Conservation (phyloP, 2,329 filamentous ascomycete species). For the Diaporthe sp. region DNA sequence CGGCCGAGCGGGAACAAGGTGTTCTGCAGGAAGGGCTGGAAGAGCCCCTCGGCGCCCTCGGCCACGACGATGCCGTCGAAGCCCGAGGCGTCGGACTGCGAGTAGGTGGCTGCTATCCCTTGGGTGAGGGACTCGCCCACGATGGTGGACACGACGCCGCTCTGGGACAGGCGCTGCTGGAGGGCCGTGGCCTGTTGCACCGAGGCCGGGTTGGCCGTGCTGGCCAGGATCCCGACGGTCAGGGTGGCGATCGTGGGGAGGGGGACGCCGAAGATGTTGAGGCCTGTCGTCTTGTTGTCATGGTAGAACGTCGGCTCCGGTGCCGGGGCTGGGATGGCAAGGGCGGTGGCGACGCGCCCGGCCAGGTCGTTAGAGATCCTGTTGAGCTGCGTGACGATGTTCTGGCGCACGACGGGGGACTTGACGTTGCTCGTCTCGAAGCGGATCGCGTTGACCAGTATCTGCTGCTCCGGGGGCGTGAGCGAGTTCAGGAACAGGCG, state of each 20-base stretch:
- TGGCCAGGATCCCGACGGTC: slow-evolving; percentile 74
- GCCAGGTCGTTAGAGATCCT: slow-evolving; percentile 77
- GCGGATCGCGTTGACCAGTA: slow-evolving; percentile 79
- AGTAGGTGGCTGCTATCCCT: slow-evolving; percentile 75
- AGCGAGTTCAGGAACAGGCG: slow-evolving; percentile 83
- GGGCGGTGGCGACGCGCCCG: slow-evolving; percentile 71
- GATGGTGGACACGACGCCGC: slow-evolving; percentile 70
- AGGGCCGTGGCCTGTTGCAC: slow-evolving; percentile 65
- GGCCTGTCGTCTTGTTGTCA: slow-evolving; percentile 72
- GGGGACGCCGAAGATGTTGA: slow-evolving; percentile 71
- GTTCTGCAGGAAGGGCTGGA: slow-evolving; percentile 59
- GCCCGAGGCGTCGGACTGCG: slow-evolving; percentile 71
- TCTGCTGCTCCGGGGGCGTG: slow-evolving; percentile 75
- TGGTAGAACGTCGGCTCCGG: slow-evolving; percentile 78
- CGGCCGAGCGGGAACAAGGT: slow-evolving; percentile 75
- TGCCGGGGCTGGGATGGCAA: slow-evolving; percentile 71
- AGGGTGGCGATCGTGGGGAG: slow-evolving; percentile 74
- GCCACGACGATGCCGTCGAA: slow-evolving; percentile 76
- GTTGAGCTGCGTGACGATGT: slow-evolving; percentile 79
- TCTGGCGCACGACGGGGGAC: slow-evolving; percentile 71
- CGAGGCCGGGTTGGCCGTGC: slow-evolving; percentile 56
- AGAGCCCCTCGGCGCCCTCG: slow-evolving; percentile 66
- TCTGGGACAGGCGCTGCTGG: slow-evolving; percentile 60
- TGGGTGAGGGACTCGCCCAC: slow-evolving; percentile 70
- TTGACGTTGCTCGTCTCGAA: slow-evolving; percentile 76